phyloP scores from a whole-genome alignment of 805 yeast species.

The Yarrowia sp. region DNA sequence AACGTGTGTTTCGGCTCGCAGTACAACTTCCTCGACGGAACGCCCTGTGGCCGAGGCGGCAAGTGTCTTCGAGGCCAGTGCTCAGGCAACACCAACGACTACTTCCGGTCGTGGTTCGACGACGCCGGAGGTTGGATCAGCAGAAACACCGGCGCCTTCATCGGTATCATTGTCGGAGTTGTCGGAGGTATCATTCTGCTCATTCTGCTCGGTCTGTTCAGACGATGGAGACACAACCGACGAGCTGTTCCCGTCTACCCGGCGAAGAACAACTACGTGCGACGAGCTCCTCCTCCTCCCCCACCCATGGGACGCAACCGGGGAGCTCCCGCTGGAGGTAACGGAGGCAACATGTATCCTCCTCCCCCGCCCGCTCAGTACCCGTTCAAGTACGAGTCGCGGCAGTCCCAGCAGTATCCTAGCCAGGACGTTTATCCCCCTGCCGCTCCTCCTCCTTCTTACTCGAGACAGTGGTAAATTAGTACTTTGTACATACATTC shows the following conservation, averaged over 20 bases:
- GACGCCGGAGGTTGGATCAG: constrained; percentile 43
- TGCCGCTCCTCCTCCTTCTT: constrained; percentile 33
- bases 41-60: constrained; percentile 49
- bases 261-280: neutral
- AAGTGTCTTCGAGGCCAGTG: constrained; percentile 47
- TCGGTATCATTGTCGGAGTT: constrained; percentile 44
- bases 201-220: constrained; percentile 9
- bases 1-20: constrained; percentile 45
- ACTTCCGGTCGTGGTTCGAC: constrained; percentile 40
- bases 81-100: constrained; percentile 45
- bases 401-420: constrained; percentile 33
- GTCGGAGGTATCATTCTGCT: constrained; percentile 42
- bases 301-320: constrained; percentile 5
- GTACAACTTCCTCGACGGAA: constrained; percentile 50
- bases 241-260: constrained; percentile 5
- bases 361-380: constrained; percentile 37
- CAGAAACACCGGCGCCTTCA: constrained; percentile 43
- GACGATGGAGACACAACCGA: constrained; percentile 25
- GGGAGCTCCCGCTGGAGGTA: neutral
- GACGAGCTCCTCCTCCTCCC: constrained; percentile 36
- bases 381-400: constrained; percentile 27
- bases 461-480: constrained; percentile 32
- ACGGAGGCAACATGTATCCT: constrained; percentile 11
- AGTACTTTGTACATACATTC: constrained; percentile 36
- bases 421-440: constrained; percentile 21